Conservation (phyloP, 2,329 filamentous ascomycete genomes). For the Helicocarpus griseus region DNA sequence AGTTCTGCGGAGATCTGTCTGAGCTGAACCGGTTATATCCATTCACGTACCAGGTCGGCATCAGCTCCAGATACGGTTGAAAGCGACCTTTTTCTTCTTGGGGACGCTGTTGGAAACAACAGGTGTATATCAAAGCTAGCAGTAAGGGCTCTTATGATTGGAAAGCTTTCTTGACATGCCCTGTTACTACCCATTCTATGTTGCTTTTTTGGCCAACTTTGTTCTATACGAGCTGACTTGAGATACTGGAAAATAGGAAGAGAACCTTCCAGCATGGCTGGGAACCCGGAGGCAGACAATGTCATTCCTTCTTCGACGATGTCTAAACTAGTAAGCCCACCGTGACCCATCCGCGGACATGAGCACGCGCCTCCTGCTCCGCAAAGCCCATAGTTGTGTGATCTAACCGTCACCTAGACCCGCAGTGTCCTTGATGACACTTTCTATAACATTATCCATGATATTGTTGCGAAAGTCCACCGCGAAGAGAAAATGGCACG, state of each 20-base stretch:
- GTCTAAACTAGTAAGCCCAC: slow-evolving; percentile 30
- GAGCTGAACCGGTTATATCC: not conserved
- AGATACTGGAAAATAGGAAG: not conserved
- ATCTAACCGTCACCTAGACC: slow-evolving; percentile 20
- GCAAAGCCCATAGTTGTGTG: not conserved
- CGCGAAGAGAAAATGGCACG: slow-evolving; percentile 52
- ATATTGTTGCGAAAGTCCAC: slow-evolving; percentile 49
- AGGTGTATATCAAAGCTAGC: not conserved
- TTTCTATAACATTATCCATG: slow-evolving; percentile 51
- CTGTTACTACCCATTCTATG: not conserved
- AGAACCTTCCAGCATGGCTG: slow-evolving; percentile 15
- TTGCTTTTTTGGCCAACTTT: not conserved
- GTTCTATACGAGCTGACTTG: slow-evolving; percentile 5
- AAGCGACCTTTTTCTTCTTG: too few relatives aligned
- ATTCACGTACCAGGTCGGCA: not conserved
- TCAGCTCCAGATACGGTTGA: too few relatives aligned
- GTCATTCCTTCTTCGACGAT: slow-evolving; percentile 29
- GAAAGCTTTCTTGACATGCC: not conserved
- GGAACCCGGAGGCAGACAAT: slow-evolving; percentile 21
- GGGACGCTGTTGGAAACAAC: too few relatives aligned
- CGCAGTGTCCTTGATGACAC: slow-evolving; percentile 47
- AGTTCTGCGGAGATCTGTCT: not conserved
- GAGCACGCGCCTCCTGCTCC: slow-evolving; percentile 7
- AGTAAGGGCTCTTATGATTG: not conserved
- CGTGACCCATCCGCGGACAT: not conserved